Evolutionary conservation across 805 yeast species (phyloP).

Genomic region (Yarrowia sp.): DNA sequence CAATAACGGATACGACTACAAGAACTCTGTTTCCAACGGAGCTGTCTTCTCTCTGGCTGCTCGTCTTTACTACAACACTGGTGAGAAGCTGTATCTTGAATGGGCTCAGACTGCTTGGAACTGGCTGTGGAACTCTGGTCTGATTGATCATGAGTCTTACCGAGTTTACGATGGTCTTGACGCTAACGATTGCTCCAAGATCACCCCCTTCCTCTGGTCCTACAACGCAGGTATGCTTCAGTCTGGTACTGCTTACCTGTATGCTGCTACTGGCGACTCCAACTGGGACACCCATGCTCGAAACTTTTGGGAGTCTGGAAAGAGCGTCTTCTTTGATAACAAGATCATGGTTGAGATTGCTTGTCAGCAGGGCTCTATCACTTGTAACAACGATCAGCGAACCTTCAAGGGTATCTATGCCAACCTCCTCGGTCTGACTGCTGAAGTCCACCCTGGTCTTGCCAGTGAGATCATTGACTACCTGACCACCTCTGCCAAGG

Average conservation of each 20-base stretch:
- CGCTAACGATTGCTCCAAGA: slow-evolving; percentile 49
- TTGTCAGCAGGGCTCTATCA: slow-evolving; percentile 52
- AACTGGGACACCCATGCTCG: slow-evolving; percentile 58
- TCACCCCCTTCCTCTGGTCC: slow-evolving; percentile 63
- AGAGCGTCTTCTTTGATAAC: slow-evolving; percentile 52
- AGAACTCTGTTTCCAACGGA: slow-evolving; percentile 80
- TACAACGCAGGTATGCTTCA: slow-evolving; percentile 69
- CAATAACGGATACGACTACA: slow-evolving; percentile 85
- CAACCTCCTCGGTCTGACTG: slow-evolving; percentile 62
- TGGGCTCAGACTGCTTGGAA: slow-evolving; percentile 69
- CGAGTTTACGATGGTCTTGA: slow-evolving; percentile 72
- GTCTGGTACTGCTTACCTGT: slow-evolving; percentile 67
- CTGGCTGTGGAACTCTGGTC: slow-evolving; percentile 58
- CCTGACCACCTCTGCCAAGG: slow-evolving; percentile 55
- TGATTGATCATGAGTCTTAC: slow-evolving; percentile 44
- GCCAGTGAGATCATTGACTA: slow-evolving; percentile 47
- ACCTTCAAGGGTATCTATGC: slow-evolving; percentile 70
- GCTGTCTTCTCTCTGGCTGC: slow-evolving; percentile 78
- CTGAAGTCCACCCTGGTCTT: slow-evolving; percentile 57
- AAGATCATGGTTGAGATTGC: slow-evolving; percentile 66
- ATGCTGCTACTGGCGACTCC: slow-evolving; percentile 57
- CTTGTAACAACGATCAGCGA: slow-evolving; percentile 73
- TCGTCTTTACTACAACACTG: slow-evolving; percentile 75
- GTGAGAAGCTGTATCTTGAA: slow-evolving; percentile 64
- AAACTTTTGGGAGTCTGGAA: slow-evolving; percentile 45